phyloP scores from a whole-genome alignment of 2,329 filamentous ascomycete genomes.

The Fusarium kyushuense region DNA sequence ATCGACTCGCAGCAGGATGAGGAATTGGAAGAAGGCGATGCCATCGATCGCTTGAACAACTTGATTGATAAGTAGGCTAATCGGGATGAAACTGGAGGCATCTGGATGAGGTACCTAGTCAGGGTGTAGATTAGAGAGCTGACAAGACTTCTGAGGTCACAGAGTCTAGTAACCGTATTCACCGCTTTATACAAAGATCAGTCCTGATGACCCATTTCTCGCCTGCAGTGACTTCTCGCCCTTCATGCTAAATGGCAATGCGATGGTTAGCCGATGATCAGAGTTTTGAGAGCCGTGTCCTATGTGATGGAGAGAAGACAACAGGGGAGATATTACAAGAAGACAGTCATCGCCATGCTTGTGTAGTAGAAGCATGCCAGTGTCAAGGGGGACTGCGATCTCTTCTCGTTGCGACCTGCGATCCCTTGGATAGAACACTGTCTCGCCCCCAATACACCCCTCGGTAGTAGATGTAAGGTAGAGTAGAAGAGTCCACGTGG shows the following conservation, averaged over 20 bases:
- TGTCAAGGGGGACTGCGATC: conserved; percentile 79
- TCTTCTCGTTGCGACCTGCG: conserved; percentile 69
- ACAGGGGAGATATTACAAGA: conserved; percentile 63
- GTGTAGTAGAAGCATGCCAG: conserved; percentile 88
- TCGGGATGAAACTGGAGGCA: not conserved
- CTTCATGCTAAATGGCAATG: conserved; percentile 73
- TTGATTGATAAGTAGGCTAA: conserved; percentile 24
- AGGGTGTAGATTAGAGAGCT: not conserved
- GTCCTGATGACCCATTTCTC: conserved; percentile 94
- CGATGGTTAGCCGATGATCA: conserved; percentile 13
- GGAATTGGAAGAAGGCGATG: conserved; percentile 24
- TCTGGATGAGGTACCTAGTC: not conserved
- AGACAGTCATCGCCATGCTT: conserved; percentile 91
- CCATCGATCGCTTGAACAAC: conserved; percentile 39
- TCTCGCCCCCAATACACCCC: conserved; percentile 86
- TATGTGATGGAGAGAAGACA: conserved; percentile 2
- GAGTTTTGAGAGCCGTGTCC: not conserved
- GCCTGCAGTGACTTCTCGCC: conserved; percentile 79
- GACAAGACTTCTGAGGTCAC: conserved; percentile 4
- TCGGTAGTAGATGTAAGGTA: conserved; percentile 83
- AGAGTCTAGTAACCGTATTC: conserved; percentile 27
- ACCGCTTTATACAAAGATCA: conserved; percentile 77
- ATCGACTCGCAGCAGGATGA: not conserved
- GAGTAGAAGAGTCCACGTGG: conserved; percentile 91
- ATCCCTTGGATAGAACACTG: conserved; percentile 87